Conservation (phyloP, 2,329 filamentous ascomycete species). For the Periconia macrospinosa region DNA sequence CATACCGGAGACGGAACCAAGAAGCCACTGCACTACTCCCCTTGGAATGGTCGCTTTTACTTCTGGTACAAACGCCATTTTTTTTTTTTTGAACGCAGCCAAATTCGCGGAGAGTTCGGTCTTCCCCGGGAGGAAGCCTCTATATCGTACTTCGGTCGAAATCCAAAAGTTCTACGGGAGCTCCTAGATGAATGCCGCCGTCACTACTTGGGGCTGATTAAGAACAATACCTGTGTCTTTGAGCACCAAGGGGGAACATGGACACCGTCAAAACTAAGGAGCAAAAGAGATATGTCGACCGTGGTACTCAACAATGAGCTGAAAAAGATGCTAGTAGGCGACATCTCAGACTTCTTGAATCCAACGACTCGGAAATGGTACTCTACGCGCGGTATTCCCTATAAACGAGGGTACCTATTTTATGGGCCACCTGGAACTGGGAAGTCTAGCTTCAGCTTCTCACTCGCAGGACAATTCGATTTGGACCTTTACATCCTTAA, state of each 20-base stretch:
- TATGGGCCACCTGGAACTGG: conserved; percentile 14
- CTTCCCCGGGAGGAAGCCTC: conserved; percentile 10
- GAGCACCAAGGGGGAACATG: conserved; percentile 13
- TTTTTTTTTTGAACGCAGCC: conserved; percentile 11
- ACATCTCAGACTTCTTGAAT: conserved; percentile 72
- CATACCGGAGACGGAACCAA: no score
- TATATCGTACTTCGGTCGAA: conserved; percentile 14
- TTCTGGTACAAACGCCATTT: conserved; percentile 10
- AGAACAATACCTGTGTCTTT: conserved; percentile 18
- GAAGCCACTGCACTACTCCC: conserved; percentile 15
- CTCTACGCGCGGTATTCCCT: conserved; percentile 10
- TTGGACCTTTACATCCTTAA: conserved; percentile 16
- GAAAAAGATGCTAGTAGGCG: conserved; percentile 63
- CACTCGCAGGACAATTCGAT: conserved; percentile 11
- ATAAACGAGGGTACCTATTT: conserved; percentile 18
- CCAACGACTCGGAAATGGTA: conserved; percentile 57
- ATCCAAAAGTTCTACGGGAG: conserved; percentile 11
- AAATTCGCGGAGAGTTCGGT: conserved; percentile 10
- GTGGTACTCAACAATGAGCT: conserved; percentile 70
- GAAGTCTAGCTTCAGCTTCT: conserved; percentile 11
- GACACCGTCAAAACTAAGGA: conserved; percentile 10
- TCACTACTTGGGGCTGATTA: conserved; percentile 12
- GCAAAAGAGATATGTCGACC: conserved; percentile 46
- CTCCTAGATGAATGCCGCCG: conserved; percentile 11
- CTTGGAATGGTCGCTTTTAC: conserved; percentile 15